Base-by-base conservation (phyloP, 768 basidiomycete species). In the Xerocomus spinulosus region DNA sequence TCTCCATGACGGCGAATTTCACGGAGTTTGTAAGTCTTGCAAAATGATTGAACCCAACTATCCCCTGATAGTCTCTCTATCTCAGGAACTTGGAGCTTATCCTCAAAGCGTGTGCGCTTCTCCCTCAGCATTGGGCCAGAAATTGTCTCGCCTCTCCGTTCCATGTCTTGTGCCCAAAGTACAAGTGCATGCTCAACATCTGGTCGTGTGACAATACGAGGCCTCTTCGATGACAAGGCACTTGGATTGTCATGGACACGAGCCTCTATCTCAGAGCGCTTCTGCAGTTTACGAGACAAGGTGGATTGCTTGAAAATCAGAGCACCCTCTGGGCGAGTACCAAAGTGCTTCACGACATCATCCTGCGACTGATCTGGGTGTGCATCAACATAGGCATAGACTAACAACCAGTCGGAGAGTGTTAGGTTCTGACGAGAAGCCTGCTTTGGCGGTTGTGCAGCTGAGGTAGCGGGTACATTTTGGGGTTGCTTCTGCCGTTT, bases 171-270 rank as follows among this genome's bases (percentile, higher is more conserved):
- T 4, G 66, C 45, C 70, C 71, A 73, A 1, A 68, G 46, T 8
- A 54, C 20, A 1, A 73, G 55, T 0, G 66, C 67, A 5, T 26
- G 17, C 26, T 71, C 70, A 3, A 72, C 66, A 46, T 70, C 70
- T 5, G 68, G 71, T 7, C 51, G 18, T 21, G 64, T 70, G 3
- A 71, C 68, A 42, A 69, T 32, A 14, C 13, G 30, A 14, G 30
- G 30, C 30, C 30, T 9, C 30, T 32, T 32, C 13, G 30, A 32
- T 4, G 30, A 32, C 30, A 32, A 32, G 14, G 30, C 30, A 14
- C 13, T 9, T 32, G 30, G 30, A 14, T 9, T 9, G 9, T 32
- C 9, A 8, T 32, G 9, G 9, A 32, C 30, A 32, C 13, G 13
- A 32, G 30, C 30, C 13, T 32, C 30, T 14, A 32, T 9, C 7